phyloP scores from a whole-genome alignment of 257 asterid genomes.

The Craterostigma plantagineum region DNA sequence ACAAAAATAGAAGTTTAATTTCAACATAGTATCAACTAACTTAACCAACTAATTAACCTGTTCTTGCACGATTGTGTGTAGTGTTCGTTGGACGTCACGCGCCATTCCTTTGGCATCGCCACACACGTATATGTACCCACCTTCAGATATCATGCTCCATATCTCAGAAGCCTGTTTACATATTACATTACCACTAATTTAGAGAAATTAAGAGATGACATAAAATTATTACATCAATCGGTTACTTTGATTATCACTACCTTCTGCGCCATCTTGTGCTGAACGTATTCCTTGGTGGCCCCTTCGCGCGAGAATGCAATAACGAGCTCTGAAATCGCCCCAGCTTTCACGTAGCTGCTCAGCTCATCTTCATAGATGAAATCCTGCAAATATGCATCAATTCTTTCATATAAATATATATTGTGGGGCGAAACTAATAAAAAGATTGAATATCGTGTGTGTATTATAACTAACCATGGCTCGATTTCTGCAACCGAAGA shows the following conservation, averaged over 20 bases:
- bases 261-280: constrained; percentile 81
- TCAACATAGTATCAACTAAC: not conserved
- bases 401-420: constrained; percentile 1
- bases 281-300: constrained; percentile 73
- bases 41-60: constrained; percentile 50
- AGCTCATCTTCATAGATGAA: constrained; percentile 72
- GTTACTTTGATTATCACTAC: constrained; percentile 13
- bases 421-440: constrained; percentile 1
- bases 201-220: too few relatives aligned
- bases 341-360: constrained; percentile 38
- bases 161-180: constrained; percentile 45
- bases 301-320: constrained; percentile 93
- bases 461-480: too few relatives aligned
- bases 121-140: constrained; percentile 70
- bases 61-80: constrained; percentile 71
- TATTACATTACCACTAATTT: too few relatives aligned
- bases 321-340: constrained; percentile 70
- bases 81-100: constrained; percentile 84
- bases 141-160: constrained; percentile 74
- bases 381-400: constrained; percentile 63
- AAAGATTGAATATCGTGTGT: not conserved
- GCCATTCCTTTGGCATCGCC: constrained; percentile 99
- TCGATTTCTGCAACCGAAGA: constrained; percentile 68
- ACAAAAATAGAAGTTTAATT: not conserved
- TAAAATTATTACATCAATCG: too few relatives aligned